A percentile compares a stretch with the other conserved stretches of the same genome.
Conservation (phyloP, 306 rosid genomes). For the Quercus suber region DNA sequence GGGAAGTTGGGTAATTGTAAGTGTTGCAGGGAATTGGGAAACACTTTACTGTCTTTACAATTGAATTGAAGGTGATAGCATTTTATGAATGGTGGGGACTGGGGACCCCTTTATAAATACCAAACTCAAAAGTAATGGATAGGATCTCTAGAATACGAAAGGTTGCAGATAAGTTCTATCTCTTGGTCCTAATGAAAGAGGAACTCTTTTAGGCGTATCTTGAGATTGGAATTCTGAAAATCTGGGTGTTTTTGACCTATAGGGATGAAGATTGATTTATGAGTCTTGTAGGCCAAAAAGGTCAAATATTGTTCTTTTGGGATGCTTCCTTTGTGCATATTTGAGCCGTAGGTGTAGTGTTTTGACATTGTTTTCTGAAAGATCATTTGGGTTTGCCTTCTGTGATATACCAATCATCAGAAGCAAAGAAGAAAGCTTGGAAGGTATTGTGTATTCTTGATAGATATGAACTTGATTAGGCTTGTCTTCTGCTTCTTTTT, state of each 20-base stretch:
- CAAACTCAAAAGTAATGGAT: conserved; percentile 32
- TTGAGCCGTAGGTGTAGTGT: background rate
- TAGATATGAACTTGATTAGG: background rate
- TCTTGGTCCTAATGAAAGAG: conserved; percentile 19
- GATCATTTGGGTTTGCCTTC: background rate
- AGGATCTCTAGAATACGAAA: conserved; percentile 19
- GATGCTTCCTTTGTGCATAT: conserved; percentile 12
- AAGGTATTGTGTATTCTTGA: conserved; percentile 15
- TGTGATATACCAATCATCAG: background rate
- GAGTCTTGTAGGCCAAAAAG: background rate
- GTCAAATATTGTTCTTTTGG: background rate
- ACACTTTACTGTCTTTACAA: conserved; percentile 19
- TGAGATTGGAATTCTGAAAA: conserved; percentile 8
- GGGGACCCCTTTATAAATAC: conserved; percentile 26
- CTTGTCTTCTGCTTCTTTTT: background rate
- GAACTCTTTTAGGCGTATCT: conserved; percentile 14
- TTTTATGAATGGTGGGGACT: conserved; percentile 24
- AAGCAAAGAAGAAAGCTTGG: background rate
- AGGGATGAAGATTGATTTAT: background rate
- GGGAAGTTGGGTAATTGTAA: background rate
- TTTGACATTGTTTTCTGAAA: background rate
- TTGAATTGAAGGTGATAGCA: conserved; percentile 13
- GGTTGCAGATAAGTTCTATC: conserved; percentile 15
- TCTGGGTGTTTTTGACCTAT: background rate
- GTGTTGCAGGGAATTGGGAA: conserved; percentile 31